Evolutionary conservation across 768 basidiomycete genomes (phyloP).

Genomic region (Podaxis mareebaensis): DNA sequence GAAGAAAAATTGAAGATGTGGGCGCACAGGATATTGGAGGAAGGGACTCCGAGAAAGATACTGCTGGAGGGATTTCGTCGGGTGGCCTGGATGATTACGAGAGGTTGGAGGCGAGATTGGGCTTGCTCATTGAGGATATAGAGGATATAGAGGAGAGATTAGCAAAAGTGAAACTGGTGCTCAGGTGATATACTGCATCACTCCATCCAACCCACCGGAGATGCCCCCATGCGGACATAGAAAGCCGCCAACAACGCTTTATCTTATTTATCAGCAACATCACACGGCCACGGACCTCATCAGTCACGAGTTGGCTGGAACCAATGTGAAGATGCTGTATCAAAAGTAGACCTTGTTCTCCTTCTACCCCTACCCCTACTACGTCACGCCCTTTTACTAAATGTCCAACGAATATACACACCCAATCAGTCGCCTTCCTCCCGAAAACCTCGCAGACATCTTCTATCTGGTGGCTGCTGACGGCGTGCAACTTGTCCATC

Average conservation of each 20-base stretch:
- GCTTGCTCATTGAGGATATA: not conserved
- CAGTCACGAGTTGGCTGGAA: not conserved
- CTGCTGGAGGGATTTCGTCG: not conserved
- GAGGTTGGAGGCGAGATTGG: not conserved
- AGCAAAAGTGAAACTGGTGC: not conserved
- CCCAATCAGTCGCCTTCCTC: slow-evolving; percentile 2
- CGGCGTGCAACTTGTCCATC: not conserved
- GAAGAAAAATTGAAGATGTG: not conserved
- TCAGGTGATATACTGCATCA: not conserved
- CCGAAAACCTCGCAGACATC: slow-evolving; percentile 4
- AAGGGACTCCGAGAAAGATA: not conserved
- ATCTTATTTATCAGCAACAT: not conserved
- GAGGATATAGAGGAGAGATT: slow-evolving; percentile 7
- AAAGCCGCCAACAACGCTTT: not conserved
- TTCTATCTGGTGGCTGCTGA: not conserved
- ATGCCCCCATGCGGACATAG: not conserved
- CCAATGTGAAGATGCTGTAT: not conserved
- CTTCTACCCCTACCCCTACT: not conserved
- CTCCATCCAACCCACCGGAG: not conserved
- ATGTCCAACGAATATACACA: not conserved
- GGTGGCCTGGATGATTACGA: not conserved
- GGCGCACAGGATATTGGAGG: not conserved
- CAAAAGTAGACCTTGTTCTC: not conserved
- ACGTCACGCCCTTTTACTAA: not conserved
- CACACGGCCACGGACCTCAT: not conserved